Evolutionary conservation across 1,284 basidiomycete genomes (phyloP).

Genomic region (Papiliotrema flavescens): DNA sequence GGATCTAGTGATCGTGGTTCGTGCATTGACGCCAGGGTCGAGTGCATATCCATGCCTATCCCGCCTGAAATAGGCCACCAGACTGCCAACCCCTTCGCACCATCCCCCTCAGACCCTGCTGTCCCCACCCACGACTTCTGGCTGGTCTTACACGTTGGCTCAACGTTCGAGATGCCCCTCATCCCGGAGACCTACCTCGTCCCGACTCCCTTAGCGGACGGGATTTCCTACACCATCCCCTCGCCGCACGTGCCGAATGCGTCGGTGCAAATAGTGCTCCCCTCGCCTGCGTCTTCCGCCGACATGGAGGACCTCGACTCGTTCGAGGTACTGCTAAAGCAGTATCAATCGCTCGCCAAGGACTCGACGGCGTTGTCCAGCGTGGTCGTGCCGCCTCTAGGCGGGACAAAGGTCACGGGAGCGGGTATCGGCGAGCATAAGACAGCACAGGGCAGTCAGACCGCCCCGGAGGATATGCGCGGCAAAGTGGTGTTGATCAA

Average conservation of each 20-base stretch:
- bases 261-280: constrained; percentile 51
- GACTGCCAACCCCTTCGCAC: constrained; percentile 47
- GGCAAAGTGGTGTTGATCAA: constrained; percentile 71
- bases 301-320: constrained; percentile 62
- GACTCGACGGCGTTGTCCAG: constrained; percentile 27
- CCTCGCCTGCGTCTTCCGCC: constrained; percentile 43
- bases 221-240: constrained; percentile 34
- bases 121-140: constrained; percentile 47
- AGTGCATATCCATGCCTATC: constrained; percentile 47
- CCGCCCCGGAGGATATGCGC: constrained; percentile 52
- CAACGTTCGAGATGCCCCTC: constrained; percentile 43
- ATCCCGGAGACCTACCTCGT: constrained; percentile 30
- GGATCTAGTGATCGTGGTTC: background rate
- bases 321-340: constrained; percentile 64
- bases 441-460: background rate
- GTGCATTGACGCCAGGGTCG: constrained; percentile 25
- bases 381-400: constrained; percentile 18
- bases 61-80: constrained; percentile 41
- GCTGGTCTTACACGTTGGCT: constrained; percentile 44
- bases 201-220: constrained; percentile 8
- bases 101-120: constrained; percentile 34
- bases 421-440: background rate
- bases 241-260: constrained; percentile 34
- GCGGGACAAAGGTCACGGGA: background rate
- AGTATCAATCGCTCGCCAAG: constrained; percentile 56